phyloP scores from a whole-genome alignment of 129 eudicot genomes.

The Centrapalus pauciflorus region DNA sequence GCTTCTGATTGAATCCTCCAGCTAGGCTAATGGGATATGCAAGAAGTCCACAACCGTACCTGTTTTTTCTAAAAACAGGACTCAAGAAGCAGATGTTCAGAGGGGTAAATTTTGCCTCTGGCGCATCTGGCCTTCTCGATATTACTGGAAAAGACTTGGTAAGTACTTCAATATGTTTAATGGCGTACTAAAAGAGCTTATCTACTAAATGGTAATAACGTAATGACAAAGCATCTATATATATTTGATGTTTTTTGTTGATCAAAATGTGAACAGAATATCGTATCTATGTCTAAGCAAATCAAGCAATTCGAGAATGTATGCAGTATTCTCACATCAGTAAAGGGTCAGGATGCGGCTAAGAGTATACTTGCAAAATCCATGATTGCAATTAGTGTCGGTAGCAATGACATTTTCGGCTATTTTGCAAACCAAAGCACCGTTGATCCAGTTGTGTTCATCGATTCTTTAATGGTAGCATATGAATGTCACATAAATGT shows the following conservation, averaged over 20 bases:
- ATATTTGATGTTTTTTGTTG: not conserved
- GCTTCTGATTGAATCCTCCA: conserved; percentile 8
- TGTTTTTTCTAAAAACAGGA: conserved; percentile 17
- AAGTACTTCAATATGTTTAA: not conserved
- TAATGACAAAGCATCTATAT: not conserved
- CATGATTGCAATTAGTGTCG: conserved; percentile 33
- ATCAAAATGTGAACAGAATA: conserved; percentile 26
- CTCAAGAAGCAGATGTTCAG: conserved; percentile 8
- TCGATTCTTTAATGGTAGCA: conserved; percentile 20
- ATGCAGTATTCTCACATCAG: conserved; percentile 9
- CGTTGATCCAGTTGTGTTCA: conserved; percentile 9
- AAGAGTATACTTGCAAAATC: conserved; percentile 27
- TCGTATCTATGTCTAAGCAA: conserved; percentile 41
- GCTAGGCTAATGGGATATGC: conserved; percentile 29
- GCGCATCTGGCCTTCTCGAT: conserved; percentile 30
- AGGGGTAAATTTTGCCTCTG: conserved; percentile 34
- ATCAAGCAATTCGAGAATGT: conserved; percentile 31
- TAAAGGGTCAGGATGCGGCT: conserved; percentile 25
- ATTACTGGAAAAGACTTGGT: conserved; percentile 20
- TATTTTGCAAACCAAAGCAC: conserved; percentile 25
- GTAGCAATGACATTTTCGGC: conserved; percentile 48
- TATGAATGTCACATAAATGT: conserved; percentile 36
- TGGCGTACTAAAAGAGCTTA: not conserved
- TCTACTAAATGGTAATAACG: not conserved
- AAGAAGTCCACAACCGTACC: conserved; percentile 32